Percentiles rank a stretch among this genome's conserved stretches.
Conservation (phyloP, 176 grass and related monocot genomes). For the Puccinellia tenuiflora region DNA sequence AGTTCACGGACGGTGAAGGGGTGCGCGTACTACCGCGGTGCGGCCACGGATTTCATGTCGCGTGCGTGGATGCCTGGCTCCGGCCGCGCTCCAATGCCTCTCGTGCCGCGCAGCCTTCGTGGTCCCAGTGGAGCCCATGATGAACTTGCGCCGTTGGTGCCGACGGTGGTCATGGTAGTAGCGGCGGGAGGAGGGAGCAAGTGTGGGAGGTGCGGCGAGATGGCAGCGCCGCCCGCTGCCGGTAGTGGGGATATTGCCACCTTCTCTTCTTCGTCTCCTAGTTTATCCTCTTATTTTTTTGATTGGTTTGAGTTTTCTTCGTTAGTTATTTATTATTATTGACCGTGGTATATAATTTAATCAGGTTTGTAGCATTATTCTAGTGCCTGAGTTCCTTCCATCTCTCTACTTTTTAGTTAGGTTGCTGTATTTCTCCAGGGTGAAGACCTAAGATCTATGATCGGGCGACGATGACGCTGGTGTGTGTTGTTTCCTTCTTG, state of each 20-base stretch:
- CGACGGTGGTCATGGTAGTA: neutral
- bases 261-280: neutral
- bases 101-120: conserved; percentile 31
- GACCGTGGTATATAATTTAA: too few relatives aligned
- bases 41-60: conserved; percentile 46
- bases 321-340: too few relatives aligned
- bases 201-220: conserved; percentile 21
- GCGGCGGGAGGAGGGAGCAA: neutral
- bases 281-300: too few relatives aligned
- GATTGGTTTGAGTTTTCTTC: too few relatives aligned
- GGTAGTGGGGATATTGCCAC: too few relatives aligned
- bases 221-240: neutral
- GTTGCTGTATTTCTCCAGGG: too few relatives aligned
- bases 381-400: too few relatives aligned
- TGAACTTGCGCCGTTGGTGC: neutral
- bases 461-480: too few relatives aligned
- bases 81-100: conserved; percentile 30
- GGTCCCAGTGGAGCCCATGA: neutral
- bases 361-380: too few relatives aligned
- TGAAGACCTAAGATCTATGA: too few relatives aligned
- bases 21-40: conserved; percentile 48
- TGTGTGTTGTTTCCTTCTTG: too few relatives aligned
- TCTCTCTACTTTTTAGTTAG: too few relatives aligned
- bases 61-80: conserved; percentile 56
- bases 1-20: conserved; percentile 36